Percentiles rank a stretch among this genome's conserved stretches.
These are phyloP conservation scores for Talaromyces nanjingensis DNA, from an alignment of 495 filamentous ascomycete genomes.

Conservation along the genomic window DNA sequence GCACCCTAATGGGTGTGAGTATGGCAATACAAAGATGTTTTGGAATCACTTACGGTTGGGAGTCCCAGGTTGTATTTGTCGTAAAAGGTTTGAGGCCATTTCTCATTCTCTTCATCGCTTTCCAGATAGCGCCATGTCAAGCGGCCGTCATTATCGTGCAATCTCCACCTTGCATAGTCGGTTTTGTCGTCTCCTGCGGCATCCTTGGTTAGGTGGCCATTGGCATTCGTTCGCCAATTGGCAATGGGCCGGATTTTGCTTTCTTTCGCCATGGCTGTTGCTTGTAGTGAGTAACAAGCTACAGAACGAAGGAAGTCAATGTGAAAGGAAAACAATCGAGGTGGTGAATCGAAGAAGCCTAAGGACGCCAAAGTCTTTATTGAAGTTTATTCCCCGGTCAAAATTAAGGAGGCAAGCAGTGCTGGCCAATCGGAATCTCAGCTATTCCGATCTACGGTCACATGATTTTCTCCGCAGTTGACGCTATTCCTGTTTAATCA, in stretches of 20 bases:
- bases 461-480: not conserved
- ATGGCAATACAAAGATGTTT: conserved; percentile 1
- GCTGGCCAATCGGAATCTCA: not conserved
- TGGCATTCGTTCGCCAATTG: conserved; percentile 33
- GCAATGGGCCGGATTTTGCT: conserved; percentile 20
- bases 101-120: conserved; percentile 61
- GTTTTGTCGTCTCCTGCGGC: conserved; percentile 47
- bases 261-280: conserved; percentile 1
- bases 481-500: not conserved
- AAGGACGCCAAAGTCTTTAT: not conserved
- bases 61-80: conserved; percentile 83
- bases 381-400: not conserved
- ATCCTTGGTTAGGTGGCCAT: conserved; percentile 33
- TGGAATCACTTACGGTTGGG: conserved; percentile 41
- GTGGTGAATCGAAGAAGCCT: not conserved
- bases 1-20: conserved; percentile 46
- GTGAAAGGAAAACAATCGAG: not conserved
- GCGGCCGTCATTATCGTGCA: conserved; percentile 72
- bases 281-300: not conserved
- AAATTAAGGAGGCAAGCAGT: not conserved
- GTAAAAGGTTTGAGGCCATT: conserved; percentile 78
- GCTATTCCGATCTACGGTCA: not conserved
- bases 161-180: conserved; percentile 75
- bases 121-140: conserved; percentile 93
- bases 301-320: not conserved